phyloP scores from a whole-genome alignment of 805 yeast species.

The Saturnispora bothae region DNA sequence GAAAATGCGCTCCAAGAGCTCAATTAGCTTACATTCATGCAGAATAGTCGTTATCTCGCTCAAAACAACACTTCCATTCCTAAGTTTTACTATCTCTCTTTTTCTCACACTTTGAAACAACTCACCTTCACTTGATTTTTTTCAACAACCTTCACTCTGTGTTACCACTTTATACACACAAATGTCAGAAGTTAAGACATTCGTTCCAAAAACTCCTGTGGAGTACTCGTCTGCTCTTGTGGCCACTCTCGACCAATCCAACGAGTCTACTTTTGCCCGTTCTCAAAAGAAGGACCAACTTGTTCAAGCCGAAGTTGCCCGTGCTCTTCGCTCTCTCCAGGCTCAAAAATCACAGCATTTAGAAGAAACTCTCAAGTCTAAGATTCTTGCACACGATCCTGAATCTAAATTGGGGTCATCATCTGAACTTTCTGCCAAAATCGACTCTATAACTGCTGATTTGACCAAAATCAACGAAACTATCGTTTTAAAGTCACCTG shows the following conservation, averaged over 20 bases:
- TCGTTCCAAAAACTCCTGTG: slow-evolving; percentile 12
- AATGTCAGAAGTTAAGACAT: slow-evolving; percentile 10
- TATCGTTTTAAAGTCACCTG: slow-evolving; percentile 27
- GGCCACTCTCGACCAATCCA: slow-evolving; percentile 88
- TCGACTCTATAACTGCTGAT: slow-evolving; percentile 28
- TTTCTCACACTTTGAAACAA: too few species aligned
- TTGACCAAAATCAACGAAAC: slow-evolving; percentile 24
- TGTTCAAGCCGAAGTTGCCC: slow-evolving; percentile 53
- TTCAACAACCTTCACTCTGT: background rate
- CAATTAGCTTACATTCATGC: too few species aligned
- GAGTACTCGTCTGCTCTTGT: slow-evolving; percentile 64
- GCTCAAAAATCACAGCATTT: slow-evolving; percentile 41
- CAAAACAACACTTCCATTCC: too few species aligned
- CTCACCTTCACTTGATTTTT: too few species aligned
- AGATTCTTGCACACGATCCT: slow-evolving; percentile 28
- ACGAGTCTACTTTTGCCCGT: slow-evolving; percentile 35
- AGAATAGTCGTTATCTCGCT: too few species aligned
- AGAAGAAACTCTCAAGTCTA: slow-evolving; percentile 36
- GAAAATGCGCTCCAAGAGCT: too few species aligned
- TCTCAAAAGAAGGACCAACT: slow-evolving; percentile 57
- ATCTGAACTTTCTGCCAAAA: slow-evolving; percentile 22
- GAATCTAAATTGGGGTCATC: slow-evolving; percentile 21
- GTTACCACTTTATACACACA: background rate
- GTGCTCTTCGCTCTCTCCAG: slow-evolving; percentile 45
- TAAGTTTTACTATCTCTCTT: too few species aligned